A percentile compares a stretch with the other conserved stretches of the same genome.
Evolutionary conservation across 2,329 filamentous ascomycete genomes (phyloP).

Genomic region (Pyrenophora seminiperda): DNA sequence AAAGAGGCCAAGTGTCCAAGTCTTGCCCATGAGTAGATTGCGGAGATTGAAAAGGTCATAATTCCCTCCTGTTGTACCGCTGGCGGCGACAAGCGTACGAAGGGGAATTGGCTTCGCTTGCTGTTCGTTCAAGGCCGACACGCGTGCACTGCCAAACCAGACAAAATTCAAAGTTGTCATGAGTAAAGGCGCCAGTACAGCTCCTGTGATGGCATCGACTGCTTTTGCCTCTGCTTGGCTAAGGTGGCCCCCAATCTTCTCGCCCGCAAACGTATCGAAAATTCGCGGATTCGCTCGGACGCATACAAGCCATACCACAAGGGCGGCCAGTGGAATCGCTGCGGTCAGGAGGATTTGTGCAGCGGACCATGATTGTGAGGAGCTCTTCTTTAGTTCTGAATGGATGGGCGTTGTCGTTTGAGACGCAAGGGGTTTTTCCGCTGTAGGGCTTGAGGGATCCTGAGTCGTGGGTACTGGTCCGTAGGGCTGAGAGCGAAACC

Average conservation of each 20-base stretch:
- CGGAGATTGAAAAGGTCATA: constrained; percentile 14
- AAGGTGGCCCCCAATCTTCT: constrained; percentile 19
- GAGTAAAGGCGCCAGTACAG: constrained; percentile 17
- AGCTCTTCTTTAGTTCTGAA: background rate
- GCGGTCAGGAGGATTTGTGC: background rate
- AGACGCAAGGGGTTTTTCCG: background rate
- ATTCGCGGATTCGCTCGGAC: constrained; percentile 3
- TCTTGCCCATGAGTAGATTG: constrained; percentile 6
- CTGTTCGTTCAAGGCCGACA: constrained; percentile 20
- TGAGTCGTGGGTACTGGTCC: background rate
- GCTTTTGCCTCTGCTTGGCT: constrained; percentile 23
- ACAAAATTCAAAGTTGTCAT: constrained; percentile 15
- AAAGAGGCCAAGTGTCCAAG: constrained; percentile 8
- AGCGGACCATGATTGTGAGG: constrained; percentile 3
- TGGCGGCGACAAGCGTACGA: constrained; percentile 8
- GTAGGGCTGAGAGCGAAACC: background rate
- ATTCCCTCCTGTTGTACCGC: constrained; percentile 7
- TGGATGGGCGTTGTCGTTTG: background rate
- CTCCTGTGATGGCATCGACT: constrained; percentile 20
- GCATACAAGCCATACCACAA: constrained; percentile 5
- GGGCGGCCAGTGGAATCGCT: constrained; percentile 1
- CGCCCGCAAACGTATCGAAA: constrained; percentile 11
- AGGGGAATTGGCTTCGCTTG: constrained; percentile 7
- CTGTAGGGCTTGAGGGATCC: background rate
- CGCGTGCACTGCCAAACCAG: constrained; percentile 22